Evolutionary conservation across 2,329 filamentous ascomycete genomes (phyloP), one percentile per base, ranked within the genome.

Genomic region (Aspergillus sojae): DNA sequence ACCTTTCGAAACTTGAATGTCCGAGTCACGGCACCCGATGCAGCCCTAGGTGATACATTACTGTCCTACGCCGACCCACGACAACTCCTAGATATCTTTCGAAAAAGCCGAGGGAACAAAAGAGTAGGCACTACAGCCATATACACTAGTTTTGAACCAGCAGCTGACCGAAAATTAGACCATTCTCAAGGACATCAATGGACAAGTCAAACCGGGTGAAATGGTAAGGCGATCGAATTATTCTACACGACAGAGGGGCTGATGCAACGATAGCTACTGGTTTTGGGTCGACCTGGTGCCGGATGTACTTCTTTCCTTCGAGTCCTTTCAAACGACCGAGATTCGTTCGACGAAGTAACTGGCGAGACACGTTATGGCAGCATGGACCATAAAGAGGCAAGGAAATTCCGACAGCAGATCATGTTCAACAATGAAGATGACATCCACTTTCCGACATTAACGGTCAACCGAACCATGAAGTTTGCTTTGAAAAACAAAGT

Each of bases 361-460:
- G 89, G 89, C 0, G 78, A 80, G 32, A 79, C 79, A 19, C 75
- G 74, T 19, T 84, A 88, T 67, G 85, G 85, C 52, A 83, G 83
- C 28, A 86, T 85, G 34, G 77, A 82, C 62, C 80, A 85, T 1
- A 76, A 80, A 16, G 77, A 76, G 21, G 77, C 74, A 19, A 82
- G 81, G 67, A 77, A 71, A 16, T 81, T 76, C 57, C 74, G 79
- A 2, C 79, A 80, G 54, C 78, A 81, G 61, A 77, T 80, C 52
- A 83, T 92, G 55, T 93, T 94, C 74, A 92, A 92, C 70, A 89
- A 91, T 23, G 91, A 94, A 77, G 87, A 89, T 23, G 90, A 92
- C 71, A 81, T 89, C 26, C 90, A 93, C 71, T 93, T 92, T 66
- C 88, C 91, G 0, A 89, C 90, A 4, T 79, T 94, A 23, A 92